Percentiles rank a stretch among this genome's conserved stretches.
Conservation (phyloP, 805 yeast species). For the Wickerhamomyces bisporus region DNA sequence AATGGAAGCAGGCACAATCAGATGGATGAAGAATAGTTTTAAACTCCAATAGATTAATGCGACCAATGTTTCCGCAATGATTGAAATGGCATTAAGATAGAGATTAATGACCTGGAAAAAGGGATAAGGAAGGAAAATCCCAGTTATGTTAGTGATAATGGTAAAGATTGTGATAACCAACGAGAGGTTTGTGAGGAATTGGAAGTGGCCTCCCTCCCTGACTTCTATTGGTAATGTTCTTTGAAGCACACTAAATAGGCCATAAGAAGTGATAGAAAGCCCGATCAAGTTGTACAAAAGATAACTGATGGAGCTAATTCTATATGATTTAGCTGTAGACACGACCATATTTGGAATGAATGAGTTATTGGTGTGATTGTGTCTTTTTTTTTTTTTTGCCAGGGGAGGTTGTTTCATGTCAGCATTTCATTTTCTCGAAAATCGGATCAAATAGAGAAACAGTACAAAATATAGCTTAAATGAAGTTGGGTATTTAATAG, state of each 20-base stretch:
- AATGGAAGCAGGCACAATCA: conserved; percentile 35
- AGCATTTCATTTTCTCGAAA: too few relatives aligned
- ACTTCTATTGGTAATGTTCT: conserved; percentile 43
- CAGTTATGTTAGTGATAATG: conserved; percentile 37
- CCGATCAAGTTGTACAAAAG: conserved; percentile 4
- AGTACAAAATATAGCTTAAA: too few relatives aligned
- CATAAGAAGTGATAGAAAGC: neutral
- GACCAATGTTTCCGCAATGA: conserved; percentile 57
- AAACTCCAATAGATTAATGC: conserved; percentile 67
- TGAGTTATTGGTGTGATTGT: too few relatives aligned
- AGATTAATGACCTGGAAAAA: conserved; percentile 4
- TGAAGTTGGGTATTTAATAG: too few relatives aligned
- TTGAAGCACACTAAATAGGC: neutral
- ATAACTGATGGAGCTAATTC: too few relatives aligned
- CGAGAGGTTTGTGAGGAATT: conserved; percentile 67
- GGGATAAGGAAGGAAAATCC: conserved; percentile 30
- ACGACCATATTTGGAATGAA: too few relatives aligned
- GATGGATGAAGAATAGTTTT: conserved; percentile 42
- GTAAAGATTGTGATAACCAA: conserved; percentile 38
- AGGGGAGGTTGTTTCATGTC: too few relatives aligned
- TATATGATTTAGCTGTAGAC: neutral
- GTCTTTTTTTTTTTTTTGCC: too few relatives aligned
- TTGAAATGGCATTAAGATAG: conserved; percentile 40
- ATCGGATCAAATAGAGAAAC: too few relatives aligned
- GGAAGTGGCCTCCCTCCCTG: conserved; percentile 58